Conservation (phyloP, 1,139 yeast genomes). For the Williopsis jadinii region DNA sequence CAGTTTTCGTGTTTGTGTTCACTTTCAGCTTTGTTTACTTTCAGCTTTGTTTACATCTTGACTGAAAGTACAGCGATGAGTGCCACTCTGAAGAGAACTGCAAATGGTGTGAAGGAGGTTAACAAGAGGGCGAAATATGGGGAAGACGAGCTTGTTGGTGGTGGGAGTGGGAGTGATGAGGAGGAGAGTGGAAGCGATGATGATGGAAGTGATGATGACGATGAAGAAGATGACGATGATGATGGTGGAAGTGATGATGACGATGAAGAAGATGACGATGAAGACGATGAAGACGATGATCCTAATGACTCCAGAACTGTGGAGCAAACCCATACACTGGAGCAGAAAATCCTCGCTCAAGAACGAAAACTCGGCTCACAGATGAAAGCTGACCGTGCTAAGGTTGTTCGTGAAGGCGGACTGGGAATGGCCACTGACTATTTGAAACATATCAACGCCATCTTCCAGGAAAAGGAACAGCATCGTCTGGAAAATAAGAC, state of each 20-base stretch:
- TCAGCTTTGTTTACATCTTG: too few species aligned
- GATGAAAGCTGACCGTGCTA: conserved; percentile 31
- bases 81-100: too few species aligned
- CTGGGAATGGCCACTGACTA: conserved; percentile 29
- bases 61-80: too few species aligned
- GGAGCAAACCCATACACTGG: conserved; percentile 9
- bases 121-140: not conserved
- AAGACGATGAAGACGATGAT: conserved; percentile 12
- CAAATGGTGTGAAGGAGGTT: too few species aligned
- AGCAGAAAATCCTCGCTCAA: conserved; percentile 15
- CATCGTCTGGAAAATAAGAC: conserved; percentile 27
- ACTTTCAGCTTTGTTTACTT: too few species aligned
- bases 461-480: conserved; percentile 29
- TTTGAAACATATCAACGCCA: conserved; percentile 28
- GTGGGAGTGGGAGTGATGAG: conserved; percentile 10
- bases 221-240: conserved; percentile 10
- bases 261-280: conserved; percentile 12
- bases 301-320: conserved; percentile 6
- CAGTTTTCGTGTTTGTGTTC: too few species aligned
- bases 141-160: not conserved
- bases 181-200: conserved; percentile 10
- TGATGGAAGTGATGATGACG: conserved; percentile 13
- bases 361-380: conserved; percentile 18
- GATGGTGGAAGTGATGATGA: conserved; percentile 12
- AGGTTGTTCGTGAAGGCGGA: conserved; percentile 37